Evolutionary conservation across 225 moss, liverwort and hornwort species (phyloP).

Genomic region (Sphagnum tenellum): DNA sequence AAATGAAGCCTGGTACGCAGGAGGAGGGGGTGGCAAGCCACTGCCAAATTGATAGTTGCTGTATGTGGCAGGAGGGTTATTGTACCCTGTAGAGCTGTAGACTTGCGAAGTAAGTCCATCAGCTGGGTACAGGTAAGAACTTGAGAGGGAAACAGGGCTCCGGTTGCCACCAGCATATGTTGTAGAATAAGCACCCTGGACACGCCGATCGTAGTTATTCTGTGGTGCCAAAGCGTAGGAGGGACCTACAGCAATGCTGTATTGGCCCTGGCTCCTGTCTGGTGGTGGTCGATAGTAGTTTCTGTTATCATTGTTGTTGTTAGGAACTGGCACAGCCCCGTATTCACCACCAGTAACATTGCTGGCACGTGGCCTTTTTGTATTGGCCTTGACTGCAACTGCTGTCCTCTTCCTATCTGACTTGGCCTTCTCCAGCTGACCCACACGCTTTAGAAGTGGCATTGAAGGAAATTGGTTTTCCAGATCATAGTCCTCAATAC

Average conservation of each 20-base stretch:
- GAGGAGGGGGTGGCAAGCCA: constrained; percentile 98
- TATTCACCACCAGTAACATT: constrained; percentile 71
- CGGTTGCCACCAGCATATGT: constrained; percentile 96
- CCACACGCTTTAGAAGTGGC: constrained; percentile 93
- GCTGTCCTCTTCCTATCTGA: constrained; percentile 98
- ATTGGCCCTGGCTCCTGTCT: constrained; percentile 58
- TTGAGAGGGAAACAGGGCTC: constrained; percentile 95
- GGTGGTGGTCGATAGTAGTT: constrained; percentile 85
- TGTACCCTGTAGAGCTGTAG: constrained; percentile 90
- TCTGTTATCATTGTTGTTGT: constrained; percentile 45
- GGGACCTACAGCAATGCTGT: constrained; percentile 76
- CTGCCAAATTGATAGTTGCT: constrained; percentile 99
- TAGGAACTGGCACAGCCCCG: constrained; percentile 35
- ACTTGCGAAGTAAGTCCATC: constrained; percentile 97
- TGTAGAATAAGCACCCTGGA: constrained; percentile 83
- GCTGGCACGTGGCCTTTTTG: constrained; percentile 98
- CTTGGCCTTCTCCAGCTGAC: constrained; percentile 95
- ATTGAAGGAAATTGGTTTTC: constrained; percentile 88
- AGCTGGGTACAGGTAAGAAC: constrained; percentile 90
- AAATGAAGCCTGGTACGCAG: constrained; percentile 98
- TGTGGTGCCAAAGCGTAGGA: constrained; percentile 87
- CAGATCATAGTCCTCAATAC: constrained; percentile 92
- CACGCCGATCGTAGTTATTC: constrained; percentile 87
- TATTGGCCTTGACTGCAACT: constrained; percentile 96
- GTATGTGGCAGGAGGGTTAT: constrained; percentile 86